Conservation (phyloP, 2,329 filamentous ascomycete species). For the Whalleya microplaca region DNA sequence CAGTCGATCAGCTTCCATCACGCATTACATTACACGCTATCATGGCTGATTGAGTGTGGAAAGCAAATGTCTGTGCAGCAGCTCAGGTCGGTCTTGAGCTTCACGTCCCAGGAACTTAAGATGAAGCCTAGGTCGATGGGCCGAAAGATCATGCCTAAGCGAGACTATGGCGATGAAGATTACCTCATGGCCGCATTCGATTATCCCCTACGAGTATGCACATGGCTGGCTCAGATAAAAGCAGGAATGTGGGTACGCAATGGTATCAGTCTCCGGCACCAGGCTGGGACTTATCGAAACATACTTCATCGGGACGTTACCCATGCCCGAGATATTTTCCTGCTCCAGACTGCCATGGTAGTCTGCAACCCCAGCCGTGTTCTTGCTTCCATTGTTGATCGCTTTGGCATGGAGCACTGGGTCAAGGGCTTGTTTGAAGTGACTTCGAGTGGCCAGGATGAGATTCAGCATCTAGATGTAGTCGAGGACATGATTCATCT, state of each 20-base stretch:
- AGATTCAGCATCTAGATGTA: constrained; percentile 85
- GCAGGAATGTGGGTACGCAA: constrained; percentile 99
- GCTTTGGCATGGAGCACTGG: constrained; percentile 88
- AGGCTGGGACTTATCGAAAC: constrained; percentile 90
- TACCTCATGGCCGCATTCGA: constrained; percentile 88
- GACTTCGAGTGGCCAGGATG: constrained; percentile 77
- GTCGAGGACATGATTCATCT: constrained; percentile 96
- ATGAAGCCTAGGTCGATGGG: constrained; percentile 67
- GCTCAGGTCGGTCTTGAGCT: constrained; percentile 70
- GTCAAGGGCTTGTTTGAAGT: constrained; percentile 79
- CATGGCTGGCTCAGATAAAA: constrained; percentile 98
- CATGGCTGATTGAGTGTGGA: constrained; percentile 91
- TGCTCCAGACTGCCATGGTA: constrained; percentile 88
- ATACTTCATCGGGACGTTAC: constrained; percentile 89
- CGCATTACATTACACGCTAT: constrained; percentile 91
- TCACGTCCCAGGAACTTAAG: constrained; percentile 71
- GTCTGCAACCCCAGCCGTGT: constrained; percentile 82
- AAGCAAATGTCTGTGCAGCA: constrained; percentile 72
- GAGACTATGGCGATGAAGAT: constrained; percentile 69
- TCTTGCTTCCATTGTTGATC: constrained; percentile 86
- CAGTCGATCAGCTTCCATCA: constrained; percentile 97
- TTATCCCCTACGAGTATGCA: constrained; percentile 88
- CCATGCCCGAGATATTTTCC: constrained; percentile 92
- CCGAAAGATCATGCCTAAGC: constrained; percentile 57
- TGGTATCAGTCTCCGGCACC: constrained; percentile 91